A percentile compares a stretch with the other conserved stretches of the same genome.
Conservation (phyloP, 139 green algal species). For the Chlorella sp. region DNA sequence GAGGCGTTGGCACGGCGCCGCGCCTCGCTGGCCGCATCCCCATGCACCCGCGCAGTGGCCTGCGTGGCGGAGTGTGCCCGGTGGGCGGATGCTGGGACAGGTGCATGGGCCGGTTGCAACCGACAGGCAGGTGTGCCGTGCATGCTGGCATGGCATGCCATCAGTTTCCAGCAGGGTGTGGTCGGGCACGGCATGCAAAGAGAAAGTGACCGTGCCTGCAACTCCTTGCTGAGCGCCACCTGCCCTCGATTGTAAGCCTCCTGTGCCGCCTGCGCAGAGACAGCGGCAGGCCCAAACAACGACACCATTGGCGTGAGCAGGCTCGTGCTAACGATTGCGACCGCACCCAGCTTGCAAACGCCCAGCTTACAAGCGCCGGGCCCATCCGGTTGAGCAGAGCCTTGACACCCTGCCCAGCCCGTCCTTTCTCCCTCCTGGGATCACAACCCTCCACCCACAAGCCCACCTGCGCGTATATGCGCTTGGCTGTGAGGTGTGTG, state of each 20-base stretch:
- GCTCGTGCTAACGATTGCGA: too few species aligned
- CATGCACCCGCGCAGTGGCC: slow-evolving; percentile 27
- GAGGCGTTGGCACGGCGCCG: slow-evolving; percentile 39
- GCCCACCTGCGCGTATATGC: slow-evolving; percentile 22
- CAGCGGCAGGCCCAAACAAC: not conserved
- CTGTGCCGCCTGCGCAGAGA: not conserved
- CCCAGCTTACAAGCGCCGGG: too few species aligned
- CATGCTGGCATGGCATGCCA: too few species aligned
- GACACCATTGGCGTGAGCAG: not conserved
- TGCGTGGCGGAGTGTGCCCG: too few species aligned
- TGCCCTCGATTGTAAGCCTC: slow-evolving; percentile 23
- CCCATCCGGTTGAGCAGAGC: not conserved
- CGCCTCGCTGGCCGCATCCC: slow-evolving; percentile 20
- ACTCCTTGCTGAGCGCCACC: slow-evolving; percentile 21
- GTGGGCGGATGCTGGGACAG: too few species aligned
- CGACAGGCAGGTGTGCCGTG: too few species aligned
- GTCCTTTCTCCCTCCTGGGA: too few species aligned
- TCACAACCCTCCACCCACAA: not conserved
- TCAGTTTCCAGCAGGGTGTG: too few species aligned
- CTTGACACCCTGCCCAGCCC: not conserved
- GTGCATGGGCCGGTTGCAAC: too few species aligned
- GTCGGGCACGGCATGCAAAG: too few species aligned
- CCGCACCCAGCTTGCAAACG: too few species aligned
- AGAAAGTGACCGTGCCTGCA: not conserved
- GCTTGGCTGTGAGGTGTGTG: slow-evolving; percentile 25